Percentiles rank a stretch among this genome's conserved stretches.
phyloP scores from a whole-genome alignment of 371 early-diverging fungal species.

The Dinochytrium kinnereticum region DNA sequence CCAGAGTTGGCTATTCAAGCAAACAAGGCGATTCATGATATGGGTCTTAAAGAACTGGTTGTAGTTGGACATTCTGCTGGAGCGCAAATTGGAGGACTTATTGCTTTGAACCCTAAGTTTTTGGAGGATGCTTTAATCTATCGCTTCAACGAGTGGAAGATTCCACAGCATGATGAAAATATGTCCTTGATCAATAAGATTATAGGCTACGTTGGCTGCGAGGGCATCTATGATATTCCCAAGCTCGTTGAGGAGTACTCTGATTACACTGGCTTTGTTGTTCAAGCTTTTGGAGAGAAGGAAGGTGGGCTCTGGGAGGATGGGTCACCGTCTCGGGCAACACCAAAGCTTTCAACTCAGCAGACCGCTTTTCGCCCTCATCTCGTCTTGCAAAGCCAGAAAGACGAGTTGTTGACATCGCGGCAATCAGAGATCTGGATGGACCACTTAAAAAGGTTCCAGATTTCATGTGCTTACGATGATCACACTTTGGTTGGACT shows the following conservation, averaged over 20 bases:
- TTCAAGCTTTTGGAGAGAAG: constrained; percentile 65
- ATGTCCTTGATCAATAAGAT: constrained; percentile 33
- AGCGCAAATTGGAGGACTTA: constrained; percentile 69
- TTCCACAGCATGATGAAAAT: neutral
- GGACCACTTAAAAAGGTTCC: constrained; percentile 50
- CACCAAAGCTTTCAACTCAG: neutral
- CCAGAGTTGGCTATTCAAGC: constrained; percentile 64
- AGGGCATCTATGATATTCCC: constrained; percentile 82
- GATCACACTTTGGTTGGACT: constrained; percentile 50
- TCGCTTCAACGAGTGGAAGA: constrained; percentile 10
- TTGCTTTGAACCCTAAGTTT: constrained; percentile 60
- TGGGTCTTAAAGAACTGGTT: constrained; percentile 25
- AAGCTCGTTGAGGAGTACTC: constrained; percentile 67
- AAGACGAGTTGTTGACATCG: constrained; percentile 70
- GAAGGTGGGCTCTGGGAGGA: constrained; percentile 32
- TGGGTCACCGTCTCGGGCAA: constrained; percentile 55
- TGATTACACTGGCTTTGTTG: constrained; percentile 70
- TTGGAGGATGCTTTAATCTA: constrained; percentile 33
- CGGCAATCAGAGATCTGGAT: constrained; percentile 63
- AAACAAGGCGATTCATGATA: constrained; percentile 43
- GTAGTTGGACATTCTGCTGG: constrained; percentile 87
- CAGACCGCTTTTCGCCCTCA: constrained; percentile 27
- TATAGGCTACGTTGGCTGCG: constrained; percentile 68
- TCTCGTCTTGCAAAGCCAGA: constrained; percentile 67
- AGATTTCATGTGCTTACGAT: constrained; percentile 9